phyloP scores from a whole-genome alignment of 352 stramenopile species.

The Detonula confervacea region DNA sequence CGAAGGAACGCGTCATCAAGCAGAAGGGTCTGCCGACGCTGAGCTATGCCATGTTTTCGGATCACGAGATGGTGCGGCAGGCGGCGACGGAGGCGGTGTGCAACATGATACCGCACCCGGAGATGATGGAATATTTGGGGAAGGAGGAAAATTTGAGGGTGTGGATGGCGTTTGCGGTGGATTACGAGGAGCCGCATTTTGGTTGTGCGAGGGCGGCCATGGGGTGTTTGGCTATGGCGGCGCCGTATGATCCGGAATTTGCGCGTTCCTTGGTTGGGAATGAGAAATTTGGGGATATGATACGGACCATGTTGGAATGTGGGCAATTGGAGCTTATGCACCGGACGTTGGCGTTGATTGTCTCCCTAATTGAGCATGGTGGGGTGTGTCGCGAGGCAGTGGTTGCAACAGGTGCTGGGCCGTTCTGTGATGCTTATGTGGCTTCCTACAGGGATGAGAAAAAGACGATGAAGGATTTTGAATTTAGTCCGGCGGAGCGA shows the following conservation, averaged over 20 bases:
- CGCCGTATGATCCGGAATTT: constrained; percentile 66
- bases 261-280: constrained; percentile 58
- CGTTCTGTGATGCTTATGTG: constrained; percentile 77
- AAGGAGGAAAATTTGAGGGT: constrained; percentile 92
- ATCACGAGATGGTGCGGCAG: constrained; percentile 95
- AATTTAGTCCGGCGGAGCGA: constrained; percentile 60
- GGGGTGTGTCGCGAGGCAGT: constrained; percentile 54
- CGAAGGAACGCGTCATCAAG: constrained; percentile 89
- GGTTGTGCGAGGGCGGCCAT: constrained; percentile 90
- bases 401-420: constrained; percentile 56
- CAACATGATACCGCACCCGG: constrained; percentile 94
- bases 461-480: constrained; percentile 59
- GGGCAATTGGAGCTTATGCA: constrained; percentile 84
- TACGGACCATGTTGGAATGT: constrained; percentile 68
- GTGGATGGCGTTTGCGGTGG: constrained; percentile 93
- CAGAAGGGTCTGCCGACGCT: constrained; percentile 83
- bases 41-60: constrained; percentile 93
- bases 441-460: constrained; percentile 68
- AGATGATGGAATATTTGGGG: constrained; percentile 89
- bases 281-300: constrained; percentile 63
- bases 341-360: constrained; percentile 67
- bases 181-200: constrained; percentile 93
- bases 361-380: constrained; percentile 70
- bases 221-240: constrained; percentile 94
- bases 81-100: constrained; percentile 95